A percentile compares a stretch with the other conserved stretches of the same genome.
Conservation (phyloP, 768 basidiomycete genomes). For the Auriscalpium vulgare region DNA sequence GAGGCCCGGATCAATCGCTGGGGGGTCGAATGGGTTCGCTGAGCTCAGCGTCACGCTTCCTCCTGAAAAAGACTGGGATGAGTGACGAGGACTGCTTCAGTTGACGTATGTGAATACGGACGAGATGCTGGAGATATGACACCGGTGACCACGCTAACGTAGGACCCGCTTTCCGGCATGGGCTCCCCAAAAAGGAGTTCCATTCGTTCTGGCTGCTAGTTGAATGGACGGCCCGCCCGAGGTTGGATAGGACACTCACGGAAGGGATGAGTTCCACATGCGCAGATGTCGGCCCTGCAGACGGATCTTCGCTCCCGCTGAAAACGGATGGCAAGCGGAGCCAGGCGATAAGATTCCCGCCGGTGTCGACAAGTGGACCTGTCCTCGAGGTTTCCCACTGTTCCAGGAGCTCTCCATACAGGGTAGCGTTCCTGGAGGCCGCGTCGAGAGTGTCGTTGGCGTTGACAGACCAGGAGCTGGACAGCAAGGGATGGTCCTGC, state of each 20-base stretch:
- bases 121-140: conserved; percentile 4
- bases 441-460: conserved; percentile 3
- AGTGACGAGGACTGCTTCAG: conserved; percentile 2
- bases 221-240: background rate
- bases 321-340: conserved; percentile 9
- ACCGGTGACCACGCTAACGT: background rate
- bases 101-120: conserved; percentile 7
- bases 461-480: conserved; percentile 5
- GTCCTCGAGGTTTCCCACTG: conserved; percentile 4
- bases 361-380: conserved; percentile 2
- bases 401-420: background rate
- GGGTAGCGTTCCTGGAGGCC: conserved; percentile 4
- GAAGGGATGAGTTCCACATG: conserved; percentile 9
- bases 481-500: conserved; percentile 20
- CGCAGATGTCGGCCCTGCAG: conserved; percentile 10
- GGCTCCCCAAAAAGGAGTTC: background rate
- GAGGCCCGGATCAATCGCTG: conserved; percentile 18
- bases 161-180: background rate
- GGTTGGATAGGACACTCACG: background rate
- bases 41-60: conserved; percentile 16
- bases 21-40: conserved; percentile 17
- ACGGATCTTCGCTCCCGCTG: conserved; percentile 5
- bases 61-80: background rate
- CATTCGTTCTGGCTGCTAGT: conserved; percentile 5
- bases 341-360: background rate